Evolutionary conservation across 2,329 filamentous ascomycete species (phyloP), one percentile per base, ranked within the genome.

Genomic region (Cytospora paraplurivora): DNA sequence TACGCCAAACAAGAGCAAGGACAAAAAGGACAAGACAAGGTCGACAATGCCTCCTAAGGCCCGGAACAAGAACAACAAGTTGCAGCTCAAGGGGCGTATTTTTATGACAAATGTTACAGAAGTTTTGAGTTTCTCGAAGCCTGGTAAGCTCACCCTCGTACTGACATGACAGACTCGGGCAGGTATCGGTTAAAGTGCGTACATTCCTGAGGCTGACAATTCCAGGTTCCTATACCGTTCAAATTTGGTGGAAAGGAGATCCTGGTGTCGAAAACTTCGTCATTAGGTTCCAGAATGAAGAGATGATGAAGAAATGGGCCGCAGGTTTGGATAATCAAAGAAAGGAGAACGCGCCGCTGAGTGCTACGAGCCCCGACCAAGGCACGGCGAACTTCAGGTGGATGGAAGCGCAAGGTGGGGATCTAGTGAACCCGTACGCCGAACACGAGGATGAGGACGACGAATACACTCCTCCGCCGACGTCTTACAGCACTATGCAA

Each of bases 81-180:
- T 98, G 66, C 93, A 97, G 76, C 83, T 99, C 35, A 99, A 99
- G 77, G 95, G 95, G 47, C 88, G 95, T 58, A 99, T 99, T 71
- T 98, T 97, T 78, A 98, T 99, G 93, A 93, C 93, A 69, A 99
- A 99, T 72, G 94, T 99, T 61, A 98, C 93, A 47, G 92, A 97
- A 75, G 89, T 97, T n/a, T 82, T 97, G 50, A 93, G 90, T 19
- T 82, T 95, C 65, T 88, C 89, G 56, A 97, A 93, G 76, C 91
- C 92, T 76, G 93, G 93, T 96, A 85, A 73, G 85, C 73, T 63
- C 47, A n/a, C 27, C 35, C 44, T 47, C 8, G n/a, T 59, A 67
- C 47, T 51, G 32, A 62, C 54, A 15, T 13, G 1, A 19, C 51
- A 37, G 35, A 11, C 13, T 17, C 13, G 27, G 19, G 27, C 47